phyloP scores from a whole-genome alignment of 352 stramenopile species.

The Phytophthora chlamydospora region DNA sequence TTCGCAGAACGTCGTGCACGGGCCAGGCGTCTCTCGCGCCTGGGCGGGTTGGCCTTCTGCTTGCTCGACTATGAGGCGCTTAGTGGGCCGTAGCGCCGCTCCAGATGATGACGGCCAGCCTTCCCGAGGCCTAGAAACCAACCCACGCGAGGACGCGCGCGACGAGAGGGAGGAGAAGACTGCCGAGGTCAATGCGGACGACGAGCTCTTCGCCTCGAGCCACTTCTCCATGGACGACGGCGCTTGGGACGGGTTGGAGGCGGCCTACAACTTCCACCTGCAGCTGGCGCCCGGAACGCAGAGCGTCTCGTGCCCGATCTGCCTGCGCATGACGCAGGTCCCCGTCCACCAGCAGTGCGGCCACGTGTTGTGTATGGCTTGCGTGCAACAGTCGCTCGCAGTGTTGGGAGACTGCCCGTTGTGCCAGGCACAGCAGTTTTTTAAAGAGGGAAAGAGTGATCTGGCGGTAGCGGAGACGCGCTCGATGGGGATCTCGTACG shows the following conservation, averaged over 20 bases:
- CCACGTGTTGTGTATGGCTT: slow-evolving; percentile 57
- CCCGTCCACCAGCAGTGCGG: slow-evolving; percentile 58
- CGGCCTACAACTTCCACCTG: slow-evolving; percentile 35
- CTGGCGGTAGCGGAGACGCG: slow-evolving; percentile 16
- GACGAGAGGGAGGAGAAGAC: slow-evolving; percentile 37
- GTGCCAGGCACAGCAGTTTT: slow-evolving; percentile 58
- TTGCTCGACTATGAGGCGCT: slow-evolving; percentile 24
- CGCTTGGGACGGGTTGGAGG: slow-evolving; percentile 31
- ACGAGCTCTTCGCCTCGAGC: slow-evolving; percentile 18
- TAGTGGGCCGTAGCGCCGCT: not conserved
- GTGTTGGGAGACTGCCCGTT: slow-evolving; percentile 48
- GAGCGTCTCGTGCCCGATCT: slow-evolving; percentile 52
- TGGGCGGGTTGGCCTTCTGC: slow-evolving; percentile 14
- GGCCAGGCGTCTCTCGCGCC: slow-evolving; percentile 17
- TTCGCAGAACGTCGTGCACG: slow-evolving; percentile 9
- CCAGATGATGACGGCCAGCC: slow-evolving; percentile 7
- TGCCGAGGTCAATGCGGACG: slow-evolving; percentile 23
- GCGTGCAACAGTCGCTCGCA: slow-evolving; percentile 54
- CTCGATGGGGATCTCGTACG: slow-evolving; percentile 26
- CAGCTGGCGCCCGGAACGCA: slow-evolving; percentile 28
- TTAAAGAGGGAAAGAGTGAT: slow-evolving; percentile 32
- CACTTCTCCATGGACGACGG: slow-evolving; percentile 23
- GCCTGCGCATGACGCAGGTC: slow-evolving; percentile 43
- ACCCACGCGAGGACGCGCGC: slow-evolving; percentile 10
- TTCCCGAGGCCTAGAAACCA: not conserved